Base-by-base conservation (phyloP, 129 eudicot genomes). In the Saposhnikovia divaricata region DNA sequence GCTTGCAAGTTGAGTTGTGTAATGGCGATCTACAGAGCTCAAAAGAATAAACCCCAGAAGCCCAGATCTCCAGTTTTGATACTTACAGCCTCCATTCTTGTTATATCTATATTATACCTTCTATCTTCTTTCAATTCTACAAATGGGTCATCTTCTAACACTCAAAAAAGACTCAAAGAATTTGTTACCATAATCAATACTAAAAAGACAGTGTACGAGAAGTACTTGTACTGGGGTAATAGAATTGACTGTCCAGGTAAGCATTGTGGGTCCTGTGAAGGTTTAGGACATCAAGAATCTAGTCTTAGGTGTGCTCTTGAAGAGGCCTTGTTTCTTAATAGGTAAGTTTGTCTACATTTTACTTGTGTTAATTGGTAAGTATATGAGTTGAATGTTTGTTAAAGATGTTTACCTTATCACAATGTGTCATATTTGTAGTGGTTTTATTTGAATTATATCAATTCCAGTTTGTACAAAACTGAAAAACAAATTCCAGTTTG, bases 231-330 rank as follows among this genome's bases (percentile, higher is more conserved):
- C 73, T 95, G 99, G 99, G 97, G 99, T 8, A 75, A 80, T 77
- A 84, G 87, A 88, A 92, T 95, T 55, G 99, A 95, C 78, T 95
- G 99, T 50, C 99, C 97, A 8, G 99, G 99, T 8, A 95, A 95
- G 46, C 94, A 95, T 73, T 95, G 99, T 57, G 90, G 91, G 2
- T 84, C 93, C n/a, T 95, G 99, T 51, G 97, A 78, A 21, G 99
- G 99, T 53, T 80, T 95, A 45, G 99, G 99, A 57, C 99, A 95
- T 84, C 99, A 95, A 79, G 99, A 95, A 57, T 95, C 99, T 34
- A 95, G 99, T 85, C 96, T 95, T 78, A 87, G 99, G 75, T 95
- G 99, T 83, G 99, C 99, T 68, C 97, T 95, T 75, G 97, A 95
- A 88, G 99, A 95, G 79, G 99, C 99, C 61, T 72, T 95, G 84